Percentiles rank a stretch among this genome's conserved stretches.
phyloP scores from a whole-genome alignment of 1,139 yeast species.

The Candida glucosophila region DNA sequence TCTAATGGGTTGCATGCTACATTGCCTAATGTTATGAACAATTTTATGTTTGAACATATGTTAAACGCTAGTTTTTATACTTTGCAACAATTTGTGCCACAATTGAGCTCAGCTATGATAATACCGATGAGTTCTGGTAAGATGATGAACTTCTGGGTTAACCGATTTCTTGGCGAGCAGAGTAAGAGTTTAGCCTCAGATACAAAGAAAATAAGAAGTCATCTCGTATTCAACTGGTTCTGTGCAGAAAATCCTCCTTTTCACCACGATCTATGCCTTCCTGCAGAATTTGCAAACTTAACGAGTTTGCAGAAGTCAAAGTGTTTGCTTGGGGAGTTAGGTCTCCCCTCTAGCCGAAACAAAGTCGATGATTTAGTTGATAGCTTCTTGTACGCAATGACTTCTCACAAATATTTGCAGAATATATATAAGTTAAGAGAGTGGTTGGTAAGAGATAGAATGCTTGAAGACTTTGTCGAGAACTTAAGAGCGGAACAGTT shows the following conservation, averaged over 20 bases:
- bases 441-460: slow-evolving; percentile 3
- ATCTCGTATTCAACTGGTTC: slow-evolving; percentile 12
- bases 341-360: slow-evolving; percentile 6
- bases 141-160: slow-evolving; percentile 32
- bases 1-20: slow-evolving; percentile 24
- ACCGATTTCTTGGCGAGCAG: slow-evolving; percentile 18
- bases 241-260: slow-evolving; percentile 4
- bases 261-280: slow-evolving; percentile 2
- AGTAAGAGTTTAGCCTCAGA: slow-evolving; percentile 12
- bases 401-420: slow-evolving; percentile 15
- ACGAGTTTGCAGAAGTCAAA: slow-evolving; percentile 4
- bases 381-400: slow-evolving; percentile 26
- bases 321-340: slow-evolving; percentile 1
- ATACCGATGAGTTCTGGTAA: slow-evolving; percentile 28
- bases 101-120: slow-evolving; percentile 4
- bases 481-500: slow-evolving; percentile 7
- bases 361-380: slow-evolving; percentile 35
- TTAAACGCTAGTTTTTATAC: slow-evolving; percentile 17
- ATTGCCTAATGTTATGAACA: slow-evolving; percentile 29
- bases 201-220: slow-evolving; percentile 15
- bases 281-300: slow-evolving; percentile 3
- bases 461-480: slow-evolving; percentile 8
- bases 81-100: slow-evolving; percentile 4
- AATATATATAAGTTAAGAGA: slow-evolving; percentile 8
- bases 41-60: slow-evolving; percentile 28